A percentile compares a stretch with the other conserved stretches of the same genome.
These are phyloP conservation scores for Curvularia eragrostidis DNA, from an alignment of 2,329 filamentous ascomycete genomes.

Conservation along the genomic window DNA sequence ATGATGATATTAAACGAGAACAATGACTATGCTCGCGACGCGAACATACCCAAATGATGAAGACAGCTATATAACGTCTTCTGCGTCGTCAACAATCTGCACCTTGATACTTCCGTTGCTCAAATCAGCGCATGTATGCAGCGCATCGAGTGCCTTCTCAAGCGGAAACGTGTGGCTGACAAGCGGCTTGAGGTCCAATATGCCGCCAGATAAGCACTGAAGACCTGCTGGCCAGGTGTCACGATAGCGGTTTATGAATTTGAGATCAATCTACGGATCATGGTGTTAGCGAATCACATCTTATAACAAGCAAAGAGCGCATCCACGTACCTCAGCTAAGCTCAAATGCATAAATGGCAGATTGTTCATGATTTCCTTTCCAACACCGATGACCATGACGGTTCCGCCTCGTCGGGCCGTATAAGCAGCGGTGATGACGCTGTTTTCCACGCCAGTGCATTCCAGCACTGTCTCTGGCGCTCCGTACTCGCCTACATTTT, in stretches of 20 bases:
- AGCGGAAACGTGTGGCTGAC: constrained; percentile 69
- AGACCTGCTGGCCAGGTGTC: constrained; percentile 75
- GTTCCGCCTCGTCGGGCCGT: constrained; percentile 64
- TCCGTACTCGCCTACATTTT: constrained; percentile 57
- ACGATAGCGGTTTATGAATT: constrained; percentile 73
- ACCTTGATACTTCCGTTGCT: constrained; percentile 66
- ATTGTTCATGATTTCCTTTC: constrained; percentile 67
- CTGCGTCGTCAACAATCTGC: constrained; percentile 60
- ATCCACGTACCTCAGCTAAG: constrained; percentile 59
- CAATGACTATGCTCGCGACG: too few species aligned
- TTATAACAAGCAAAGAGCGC: neutral
- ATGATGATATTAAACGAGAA: too few species aligned
- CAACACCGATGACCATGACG: constrained; percentile 70
- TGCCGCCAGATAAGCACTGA: constrained; percentile 63
- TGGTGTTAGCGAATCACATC: neutral
- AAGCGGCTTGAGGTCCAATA: constrained; percentile 67
- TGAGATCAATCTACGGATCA: constrained; percentile 66
- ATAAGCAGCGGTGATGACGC: constrained; percentile 65
- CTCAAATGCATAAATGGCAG: constrained; percentile 71
- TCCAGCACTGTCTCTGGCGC: constrained; percentile 67
- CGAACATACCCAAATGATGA: neutral
- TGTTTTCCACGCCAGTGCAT: constrained; percentile 71
- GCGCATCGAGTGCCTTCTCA: constrained; percentile 66
- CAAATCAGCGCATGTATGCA: constrained; percentile 61
- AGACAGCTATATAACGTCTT: constrained; percentile 30